Evolutionary conservation across 2,329 filamentous ascomycete species (phyloP), one percentile per base, ranked within the genome.

Genomic region (Cercospora brassicicola): DNA sequence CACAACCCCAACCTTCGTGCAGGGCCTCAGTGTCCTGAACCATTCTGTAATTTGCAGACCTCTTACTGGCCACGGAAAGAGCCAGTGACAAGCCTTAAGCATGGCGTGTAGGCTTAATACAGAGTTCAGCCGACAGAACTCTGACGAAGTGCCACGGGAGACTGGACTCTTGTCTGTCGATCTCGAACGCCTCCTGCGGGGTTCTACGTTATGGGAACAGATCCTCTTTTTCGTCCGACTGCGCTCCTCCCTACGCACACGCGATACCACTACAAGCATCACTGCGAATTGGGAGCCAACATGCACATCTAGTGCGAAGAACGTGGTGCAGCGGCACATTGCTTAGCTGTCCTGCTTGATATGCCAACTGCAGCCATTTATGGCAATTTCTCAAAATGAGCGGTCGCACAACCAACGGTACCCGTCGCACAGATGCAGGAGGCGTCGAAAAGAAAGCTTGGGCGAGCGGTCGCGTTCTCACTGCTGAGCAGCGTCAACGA

Each of bases 381-480:
- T 26, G 39, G 42, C 26, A 63, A 13, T 51, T 28, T 23, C 13
- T 18, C 63, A 67, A 33, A 15, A 73, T 73, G 71, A 73, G 69
- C 71, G 71, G 59, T 71, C 71, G 71, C 71, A 70, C 69, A 59
- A 65, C 59, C 45, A 30, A 62, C 53, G 65, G 68, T 45, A 67
- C 48, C 20, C 62, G 39, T 51, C 59, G 62, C 53, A 28, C 62
- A 63, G 62, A 61, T 64, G 65, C 68, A 68, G 70, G 68, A 64
- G 64, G 59, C 31, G 63, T 55, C 33, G 66, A 65, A 20, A 69
- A 73, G 57, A 72, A 71, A 68, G 66, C 71, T 59, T 73, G 71
- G 71, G 71, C 71, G 28, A 71, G 69, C 59, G 71, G 71, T 26
- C 69, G 71, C 18, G 67, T 73, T n/a, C 64, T 73, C 48, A 73